These are phyloP conservation scores for Pseudoturritis turrita DNA, from an alignment of 345 rosid genomes.

Conservation along the genomic window DNA sequence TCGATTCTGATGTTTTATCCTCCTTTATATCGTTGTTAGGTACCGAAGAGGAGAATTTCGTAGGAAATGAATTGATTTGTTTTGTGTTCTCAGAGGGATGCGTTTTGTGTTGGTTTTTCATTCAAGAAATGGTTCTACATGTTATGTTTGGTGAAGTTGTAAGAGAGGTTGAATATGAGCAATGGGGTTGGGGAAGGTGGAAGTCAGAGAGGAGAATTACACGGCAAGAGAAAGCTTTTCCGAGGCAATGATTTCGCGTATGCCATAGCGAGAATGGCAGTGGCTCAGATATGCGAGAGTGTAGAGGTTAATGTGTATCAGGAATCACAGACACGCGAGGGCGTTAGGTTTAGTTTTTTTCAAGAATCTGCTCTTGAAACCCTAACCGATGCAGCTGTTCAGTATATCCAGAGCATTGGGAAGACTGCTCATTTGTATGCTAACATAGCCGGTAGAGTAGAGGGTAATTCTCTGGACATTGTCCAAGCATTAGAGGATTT, in stretches of 20 bases:
- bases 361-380: conserved; percentile 75
- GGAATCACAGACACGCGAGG: conserved; percentile 62
- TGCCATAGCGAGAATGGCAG: conserved; percentile 56
- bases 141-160: conserved; percentile 41
- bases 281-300: conserved; percentile 70
- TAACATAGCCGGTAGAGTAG: conserved; percentile 62
- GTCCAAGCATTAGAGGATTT: conserved; percentile 71
- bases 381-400: conserved; percentile 50
- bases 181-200: conserved; percentile 70
- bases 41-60: not conserved
- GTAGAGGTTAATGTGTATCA: conserved; percentile 69
- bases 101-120: conserved; percentile 1
- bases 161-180: conserved; percentile 78
- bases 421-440: conserved; percentile 52
- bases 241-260: conserved; percentile 45
- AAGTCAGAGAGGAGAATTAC: conserved; percentile 36
- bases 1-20: not conserved
- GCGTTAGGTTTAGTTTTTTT: conserved; percentile 61
- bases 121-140: conserved; percentile 34
- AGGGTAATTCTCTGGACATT: conserved; percentile 57
- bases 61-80: not conserved
- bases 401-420: conserved; percentile 52
- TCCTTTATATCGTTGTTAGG: not conserved
- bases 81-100: conserved; percentile 28
- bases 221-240: conserved; percentile 35